Evolutionary conservation across 768 basidiomycete genomes (phyloP).

Genomic region (Mycena galericulata): DNA sequence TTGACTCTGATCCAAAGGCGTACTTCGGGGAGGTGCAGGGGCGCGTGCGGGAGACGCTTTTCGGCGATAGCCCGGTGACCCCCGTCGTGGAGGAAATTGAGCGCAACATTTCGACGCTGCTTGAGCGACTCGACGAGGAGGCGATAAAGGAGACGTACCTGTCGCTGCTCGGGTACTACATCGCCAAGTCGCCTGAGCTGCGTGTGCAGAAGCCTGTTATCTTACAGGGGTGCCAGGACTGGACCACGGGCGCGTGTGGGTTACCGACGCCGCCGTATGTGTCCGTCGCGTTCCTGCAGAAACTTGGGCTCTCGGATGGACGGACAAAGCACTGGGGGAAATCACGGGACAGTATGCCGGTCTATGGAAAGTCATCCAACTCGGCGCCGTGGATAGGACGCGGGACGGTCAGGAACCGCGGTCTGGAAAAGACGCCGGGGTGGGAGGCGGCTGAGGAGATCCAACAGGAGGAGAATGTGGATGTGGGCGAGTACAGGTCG

Average conservation of each 20-base stretch:
- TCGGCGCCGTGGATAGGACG: conserved; percentile 28
- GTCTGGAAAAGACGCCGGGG: not conserved
- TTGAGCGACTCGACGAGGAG: conserved; percentile 55
- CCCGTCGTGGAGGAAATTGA: conserved; percentile 44
- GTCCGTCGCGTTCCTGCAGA: conserved; percentile 58
- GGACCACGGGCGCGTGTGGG: conserved; percentile 70
- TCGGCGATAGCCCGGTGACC: conserved; percentile 29
- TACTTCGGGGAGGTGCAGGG: conserved; percentile 43
- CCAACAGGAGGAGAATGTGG: not conserved
- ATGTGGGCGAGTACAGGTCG: conserved; percentile 21
- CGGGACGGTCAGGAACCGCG: not conserved
- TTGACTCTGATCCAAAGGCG: conserved; percentile 57
- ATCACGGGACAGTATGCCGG: not conserved
- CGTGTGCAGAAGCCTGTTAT: conserved; percentile 57
- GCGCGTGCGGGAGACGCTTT: conserved; percentile 8
- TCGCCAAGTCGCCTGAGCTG: conserved; percentile 62
- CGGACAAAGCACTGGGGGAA: conserved; percentile 35
- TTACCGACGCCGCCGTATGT: conserved; percentile 64
- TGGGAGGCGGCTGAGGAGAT: not conserved
- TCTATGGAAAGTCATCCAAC: not conserved
- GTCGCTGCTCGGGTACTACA: conserved; percentile 80
- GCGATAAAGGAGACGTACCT: conserved; percentile 72
- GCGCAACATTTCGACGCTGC: conserved; percentile 45
- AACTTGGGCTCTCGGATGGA: conserved; percentile 49
- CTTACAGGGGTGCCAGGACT: conserved; percentile 68